Conservation (phyloP, 345 rosid genomes). For the Atalantia buxifolia region DNA sequence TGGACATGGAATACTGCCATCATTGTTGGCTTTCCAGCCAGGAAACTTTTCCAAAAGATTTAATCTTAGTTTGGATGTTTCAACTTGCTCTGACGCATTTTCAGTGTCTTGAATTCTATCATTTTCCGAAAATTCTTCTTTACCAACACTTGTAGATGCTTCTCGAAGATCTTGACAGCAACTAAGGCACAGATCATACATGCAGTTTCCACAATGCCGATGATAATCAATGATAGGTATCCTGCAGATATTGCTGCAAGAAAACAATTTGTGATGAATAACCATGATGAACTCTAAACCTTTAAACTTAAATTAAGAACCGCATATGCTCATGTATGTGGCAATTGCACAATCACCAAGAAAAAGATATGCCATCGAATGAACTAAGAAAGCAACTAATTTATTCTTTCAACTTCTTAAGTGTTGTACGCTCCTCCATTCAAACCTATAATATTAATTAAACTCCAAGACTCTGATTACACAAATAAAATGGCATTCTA, state of each 20-base stretch:
- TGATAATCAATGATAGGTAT: slow-evolving; percentile 94
- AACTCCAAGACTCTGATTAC: neutral
- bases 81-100: slow-evolving; percentile 20
- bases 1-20: slow-evolving; percentile 91
- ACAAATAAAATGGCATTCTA: neutral
- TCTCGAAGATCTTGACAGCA: slow-evolving; percentile 94
- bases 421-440: neutral
- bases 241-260: slow-evolving; percentile 86
- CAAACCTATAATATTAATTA: neutral
- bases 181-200: slow-evolving; percentile 79
- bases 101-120: slow-evolving; percentile 30
- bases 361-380: neutral
- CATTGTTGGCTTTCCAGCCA: slow-evolving; percentile 79
- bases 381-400: neutral
- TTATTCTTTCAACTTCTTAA: neutral
- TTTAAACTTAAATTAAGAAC: neutral
- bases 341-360: slow-evolving; percentile 3
- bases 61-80: slow-evolving; percentile 34
- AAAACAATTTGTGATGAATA: slow-evolving; percentile 22
- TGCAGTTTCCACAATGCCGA: slow-evolving; percentile 80
- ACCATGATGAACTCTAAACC: slow-evolving; percentile 4
- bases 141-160: slow-evolving; percentile 35
- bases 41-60: slow-evolving; percentile 59
- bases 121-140: slow-evolving; percentile 24
- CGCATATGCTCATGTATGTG: neutral